Evolutionary conservation across 169 alveolate species (phyloP), one percentile per base, ranked within the genome.

Genomic region (Cryptosporidium felis): DNA sequence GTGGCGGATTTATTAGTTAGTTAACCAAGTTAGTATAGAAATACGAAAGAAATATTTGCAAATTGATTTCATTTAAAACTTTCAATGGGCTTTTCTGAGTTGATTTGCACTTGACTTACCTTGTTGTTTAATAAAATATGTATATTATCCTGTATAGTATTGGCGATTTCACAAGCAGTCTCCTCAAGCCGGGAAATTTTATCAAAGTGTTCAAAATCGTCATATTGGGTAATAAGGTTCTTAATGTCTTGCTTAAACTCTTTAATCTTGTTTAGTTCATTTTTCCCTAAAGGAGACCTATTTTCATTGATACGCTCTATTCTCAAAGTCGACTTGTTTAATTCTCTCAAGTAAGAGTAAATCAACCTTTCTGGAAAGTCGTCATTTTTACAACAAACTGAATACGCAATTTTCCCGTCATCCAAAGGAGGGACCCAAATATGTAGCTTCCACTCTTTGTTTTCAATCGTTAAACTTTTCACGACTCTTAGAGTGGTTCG

Each of bases 361-460:
- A 74, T 74, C 41, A 74, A 34, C 41, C 60, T 49, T 14, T 74
- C 74, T 12, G 85, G 85, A 53, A 53, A 74, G 14, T 74, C 42
- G 3, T 74, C 56, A 40, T 18, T 12, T 28, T 40, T 74, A 21
- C 85, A 74, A 49, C 85, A 74, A n/a, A 74, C 59, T 51, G 85
- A 49, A 34, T 74, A 74, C 23, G 85, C 63, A 9, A 74, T 30
- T 14, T 53, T 49, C 9, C 67, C 53, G 5, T 49, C 44, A 32
- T 74, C 58, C 14, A 46, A 36, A 26, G 46, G 74, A 49, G 85
- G 85, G 18, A 36, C 56, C 85, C 85, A 74, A 2, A 74, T 51
- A 53, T 53, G 56, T 26, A 74, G 26, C 16, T 34, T 74, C 67
- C 74, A 49, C 1, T 51, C 46, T 1, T 23, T 34, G 10, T 74